Base-by-base conservation (phyloP, 2,329 filamentous ascomycete species). In the Botrytis hyacinthi region DNA sequence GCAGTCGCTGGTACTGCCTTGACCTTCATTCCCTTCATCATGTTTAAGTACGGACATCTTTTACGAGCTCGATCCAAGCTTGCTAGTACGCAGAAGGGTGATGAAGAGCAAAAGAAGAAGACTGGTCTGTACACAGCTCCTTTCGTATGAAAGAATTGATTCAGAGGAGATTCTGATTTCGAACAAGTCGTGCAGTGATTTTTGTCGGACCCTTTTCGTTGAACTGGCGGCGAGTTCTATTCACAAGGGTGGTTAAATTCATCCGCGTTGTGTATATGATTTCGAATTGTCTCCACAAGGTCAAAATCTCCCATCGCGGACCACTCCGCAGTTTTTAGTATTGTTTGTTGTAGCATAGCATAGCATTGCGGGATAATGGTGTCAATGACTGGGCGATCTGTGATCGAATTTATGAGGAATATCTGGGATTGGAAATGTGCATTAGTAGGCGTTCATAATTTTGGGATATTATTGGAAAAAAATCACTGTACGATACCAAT, bases 21-120 rank as follows among this genome's bases (percentile, higher is more conserved):
- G 37, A 65, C 66, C 18, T 44, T 62, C 0, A 71, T 71, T 66
- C 72, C 72, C 6, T 73, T 73, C 54, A 20, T 73, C 20, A 71
- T 73, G 67, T 73, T 51, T 42, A 73, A 73, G 29, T 73, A 71
- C 18, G 72, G 72, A 22, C 67, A 65, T 48, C 59, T 70, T 42
- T 29, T 73, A 26, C 12, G 71, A 57, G 79, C 82, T 62, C 86
- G 82, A 80, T 90, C 87, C 81, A 81, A 83, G 62, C 89, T 87
- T 77, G 89, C 89, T 16, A 63, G 37, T 44, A 70, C 66, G 6
- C 57, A 68, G 37, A 67, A 46, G 14, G 71, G 71, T 1, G 48
- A 29, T 22, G 10, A 72, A 32, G 63, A 68, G n/a, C 51, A 40
- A 51, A 69, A 61, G 20, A 40, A 60, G 2, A 60, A 69, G 32